Evolutionary conservation across 495 filamentous ascomycete species (phyloP).

Genomic region (Hyaloscypha finlandica): DNA sequence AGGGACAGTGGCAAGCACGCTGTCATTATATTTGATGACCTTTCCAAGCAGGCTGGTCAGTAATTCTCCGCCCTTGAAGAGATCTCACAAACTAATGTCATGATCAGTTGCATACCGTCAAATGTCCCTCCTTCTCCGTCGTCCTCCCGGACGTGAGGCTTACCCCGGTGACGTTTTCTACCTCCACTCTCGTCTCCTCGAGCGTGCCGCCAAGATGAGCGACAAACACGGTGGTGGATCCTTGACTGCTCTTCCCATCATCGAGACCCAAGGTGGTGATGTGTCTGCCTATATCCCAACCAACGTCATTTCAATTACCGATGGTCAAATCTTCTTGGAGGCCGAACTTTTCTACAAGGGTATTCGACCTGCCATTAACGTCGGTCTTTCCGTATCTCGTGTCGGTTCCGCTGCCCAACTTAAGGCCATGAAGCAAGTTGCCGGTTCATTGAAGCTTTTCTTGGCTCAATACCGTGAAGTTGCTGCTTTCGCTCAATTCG

Average conservation of each 20-base stretch:
- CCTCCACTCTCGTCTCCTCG: conserved; percentile 98
- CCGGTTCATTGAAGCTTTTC: conserved; percentile 99
- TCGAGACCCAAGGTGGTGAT: conserved; percentile 99
- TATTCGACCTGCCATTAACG: conserved; percentile 99
- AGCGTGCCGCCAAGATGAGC: conserved; percentile 99
- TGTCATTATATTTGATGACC: conserved; percentile 92
- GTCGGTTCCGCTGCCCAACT: conserved; percentile 99
- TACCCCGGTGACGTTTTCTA: conserved; percentile 99
- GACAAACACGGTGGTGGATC: conserved; percentile 95
- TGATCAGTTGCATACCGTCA: conserved; percentile 88
- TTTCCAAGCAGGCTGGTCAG: conserved; percentile 84
- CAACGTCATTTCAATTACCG: conserved; percentile 99
- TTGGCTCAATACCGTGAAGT: conserved; percentile 99
- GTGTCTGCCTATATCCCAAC: conserved; percentile 99
- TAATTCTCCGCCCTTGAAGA: too few relatives aligned
- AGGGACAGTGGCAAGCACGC: conserved; percentile 91
- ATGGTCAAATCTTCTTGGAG: conserved; percentile 99
- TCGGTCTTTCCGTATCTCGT: conserved; percentile 99
- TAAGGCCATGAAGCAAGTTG: conserved; percentile 99
- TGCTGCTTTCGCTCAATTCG: conserved; percentile 99
- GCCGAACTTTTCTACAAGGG: conserved; percentile 99
- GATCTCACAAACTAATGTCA: too few relatives aligned
- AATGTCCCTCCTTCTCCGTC: conserved; percentile 99
- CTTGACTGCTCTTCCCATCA: conserved; percentile 95
- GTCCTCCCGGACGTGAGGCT: conserved; percentile 98